Conservation (phyloP, 768 basidiomycete species). For the Pulveroboletus sp. region DNA sequence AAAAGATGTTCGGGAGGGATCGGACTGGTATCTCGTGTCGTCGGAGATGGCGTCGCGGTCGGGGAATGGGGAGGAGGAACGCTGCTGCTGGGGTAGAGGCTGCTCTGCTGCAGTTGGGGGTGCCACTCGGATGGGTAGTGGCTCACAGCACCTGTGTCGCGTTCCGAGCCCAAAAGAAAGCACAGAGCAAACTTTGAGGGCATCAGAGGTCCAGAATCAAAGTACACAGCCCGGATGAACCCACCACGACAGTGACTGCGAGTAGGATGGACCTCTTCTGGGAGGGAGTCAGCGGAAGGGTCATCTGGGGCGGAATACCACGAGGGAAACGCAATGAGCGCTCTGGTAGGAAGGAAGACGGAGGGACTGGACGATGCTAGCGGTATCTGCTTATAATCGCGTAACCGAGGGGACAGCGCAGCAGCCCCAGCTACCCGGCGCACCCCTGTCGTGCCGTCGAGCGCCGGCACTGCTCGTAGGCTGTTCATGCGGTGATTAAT, state of each 20-base stretch:
- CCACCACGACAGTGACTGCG: conserved; percentile 24
- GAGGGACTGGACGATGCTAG: neutral
- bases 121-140: conserved; percentile 1
- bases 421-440: neutral
- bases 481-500: too few relatives aligned
- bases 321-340: neutral
- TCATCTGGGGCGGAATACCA: conserved; percentile 10
- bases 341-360: neutral
- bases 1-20: conserved; percentile 2
- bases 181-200: conserved; percentile 15
- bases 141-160: neutral
- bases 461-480: too few relatives aligned
- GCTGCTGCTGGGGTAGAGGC: neutral
- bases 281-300: conserved; percentile 22
- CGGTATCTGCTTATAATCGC: neutral
- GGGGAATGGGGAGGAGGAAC: neutral
- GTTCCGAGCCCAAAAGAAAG: conserved; percentile 19
- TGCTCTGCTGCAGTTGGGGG: neutral
- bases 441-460: too few relatives aligned
- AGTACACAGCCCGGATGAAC: neutral
- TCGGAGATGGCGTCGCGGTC: neutral
- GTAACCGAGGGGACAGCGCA: neutral
- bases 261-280: conserved; percentile 29
- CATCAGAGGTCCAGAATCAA: neutral
- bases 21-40: neutral